Evolutionary conservation across 2,329 filamentous ascomycete species (phyloP), one percentile per base, ranked within the genome.

Genomic region (Fusarium tuaranense): DNA sequence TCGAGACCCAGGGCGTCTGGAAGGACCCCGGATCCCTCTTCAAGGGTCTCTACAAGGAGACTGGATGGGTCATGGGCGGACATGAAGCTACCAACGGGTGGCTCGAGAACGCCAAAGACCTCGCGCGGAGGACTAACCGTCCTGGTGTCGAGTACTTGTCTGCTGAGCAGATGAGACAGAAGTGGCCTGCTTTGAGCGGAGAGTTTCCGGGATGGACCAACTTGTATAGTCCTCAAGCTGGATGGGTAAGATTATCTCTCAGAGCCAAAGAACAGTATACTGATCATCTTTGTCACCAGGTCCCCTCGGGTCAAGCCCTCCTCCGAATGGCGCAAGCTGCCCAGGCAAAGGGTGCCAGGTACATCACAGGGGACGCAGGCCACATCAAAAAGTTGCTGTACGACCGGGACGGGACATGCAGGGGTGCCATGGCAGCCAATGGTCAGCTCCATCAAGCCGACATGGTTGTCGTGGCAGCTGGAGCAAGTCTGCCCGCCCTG

Each of bases 401-500:
- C 68, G 74, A 78, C 63, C 34, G 60, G 16, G 67, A 78, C 6
- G 73, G 74, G 3, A 72, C 71, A 1, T 82, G 78, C 64, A 80
- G 65, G 14, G 90, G 89, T n/a, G 90, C 88, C 10, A 81, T 84
- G 10, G 82, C 92, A 20, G 78, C 77, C 4, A 83, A 88, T 67
- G 86, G 86, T 1, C 80, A 82, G 5, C 83, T 82, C 14, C 74
- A 93, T 27, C 81, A 81, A 4, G 91, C 91, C 10, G 89, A 91
- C 71, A 82, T 92, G 8, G 88, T 91, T 32, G 84, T 94, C 51
- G 84, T 94, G 5, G 91, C 92, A 3, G 88, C 91, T 6, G 92
- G 92, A 20, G 91, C 92, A 25, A 93, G 91, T 89, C 91, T 90
- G 12, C 86, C 88, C 0, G 86, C 87, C 18, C 85, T 94, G 46